Base-by-base conservation (phyloP, 2,329 filamentous ascomycete genomes). In the Davidsoniella australis region DNA sequence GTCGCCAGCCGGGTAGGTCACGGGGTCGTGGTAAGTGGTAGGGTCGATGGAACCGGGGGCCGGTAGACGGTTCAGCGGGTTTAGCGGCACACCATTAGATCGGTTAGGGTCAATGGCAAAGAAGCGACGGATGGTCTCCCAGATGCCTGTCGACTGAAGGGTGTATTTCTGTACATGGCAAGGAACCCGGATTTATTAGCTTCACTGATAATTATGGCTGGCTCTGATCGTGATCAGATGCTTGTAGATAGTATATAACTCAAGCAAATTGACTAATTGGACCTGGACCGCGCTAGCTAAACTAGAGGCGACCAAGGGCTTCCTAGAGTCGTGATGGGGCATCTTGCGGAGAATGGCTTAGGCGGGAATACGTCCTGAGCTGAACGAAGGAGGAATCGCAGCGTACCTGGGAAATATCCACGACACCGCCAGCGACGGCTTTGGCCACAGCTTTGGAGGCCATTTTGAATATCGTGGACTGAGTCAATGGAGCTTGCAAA, bases 21-120 rank as follows among this genome's bases (percentile, higher is more conserved):
- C 64, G 16, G 65, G 65, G 1, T 65, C 66, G 52, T 64, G 58
- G 55, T 63, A 56, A 38, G 61, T 53, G 49, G 66, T 56, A 51
- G 66, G 58, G 55, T 68, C 57, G 54, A 60, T 48, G 47, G 64
- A 57, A 52, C 72, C 65, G 6, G 60, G 60, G 3, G 88, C 68
- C 53, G 91, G 91, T 67, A 85, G 82, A 58, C 91, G 88, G 75
- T 76, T 95, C 70, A 88, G 81, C 39, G 87, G 80, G 74, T 96
- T 96, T 60, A 98, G 70, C 43, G 91, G 91, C 17, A 98, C 71
- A 65, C 91, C 91, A 60, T 82, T 87, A 57, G 88, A 95, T 56
- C 91, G 88, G 61, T 85, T 78, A 36, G 87, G 76, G 64, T 94
- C 89, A 60, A 98, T 69, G 57, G 86, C 78, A 57, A 95, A 66